phyloP scores from a whole-genome alignment of 2,329 filamentous ascomycete genomes.

The Trichoderma semiorbis region DNA sequence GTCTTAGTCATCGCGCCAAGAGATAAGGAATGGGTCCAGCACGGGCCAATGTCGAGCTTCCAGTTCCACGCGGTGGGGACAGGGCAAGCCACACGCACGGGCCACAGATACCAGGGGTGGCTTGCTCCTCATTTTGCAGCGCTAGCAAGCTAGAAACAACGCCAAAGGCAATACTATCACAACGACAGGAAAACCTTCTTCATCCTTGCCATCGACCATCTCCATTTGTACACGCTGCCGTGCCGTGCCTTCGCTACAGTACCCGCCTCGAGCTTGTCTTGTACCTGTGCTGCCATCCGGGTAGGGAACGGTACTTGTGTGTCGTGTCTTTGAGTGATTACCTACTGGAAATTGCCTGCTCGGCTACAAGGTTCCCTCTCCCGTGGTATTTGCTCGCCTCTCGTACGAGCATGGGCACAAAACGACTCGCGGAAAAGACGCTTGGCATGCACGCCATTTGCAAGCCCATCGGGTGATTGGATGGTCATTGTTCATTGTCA shows the following conservation, averaged over 20 bases:
- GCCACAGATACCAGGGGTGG: conserved; percentile 4
- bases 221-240: conserved; percentile 1
- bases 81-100: conserved; percentile 15
- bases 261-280: background rate
- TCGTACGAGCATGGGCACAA: background rate
- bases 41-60: conserved; percentile 10
- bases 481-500: background rate
- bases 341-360: background rate
- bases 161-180: conserved; percentile 8
- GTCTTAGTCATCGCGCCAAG: conserved; percentile 17
- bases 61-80: background rate
- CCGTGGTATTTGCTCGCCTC: background rate
- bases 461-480: background rate
- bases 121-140: background rate
- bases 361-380: background rate
- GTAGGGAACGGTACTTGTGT: background rate
- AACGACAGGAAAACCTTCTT: conserved; percentile 13
- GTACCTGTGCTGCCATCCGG: background rate
- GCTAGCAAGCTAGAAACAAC: background rate
- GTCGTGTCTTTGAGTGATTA: background rate
- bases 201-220: conserved; percentile 8
- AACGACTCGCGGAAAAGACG: background rate
- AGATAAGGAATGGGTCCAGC: conserved; percentile 14
- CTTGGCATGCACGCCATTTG: conserved; percentile 16
- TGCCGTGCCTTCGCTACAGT: background rate